These are phyloP conservation scores for Kodamaea kaohsiungensis DNA, from an alignment of 805 yeast genomes.

Conservation along the genomic window DNA sequence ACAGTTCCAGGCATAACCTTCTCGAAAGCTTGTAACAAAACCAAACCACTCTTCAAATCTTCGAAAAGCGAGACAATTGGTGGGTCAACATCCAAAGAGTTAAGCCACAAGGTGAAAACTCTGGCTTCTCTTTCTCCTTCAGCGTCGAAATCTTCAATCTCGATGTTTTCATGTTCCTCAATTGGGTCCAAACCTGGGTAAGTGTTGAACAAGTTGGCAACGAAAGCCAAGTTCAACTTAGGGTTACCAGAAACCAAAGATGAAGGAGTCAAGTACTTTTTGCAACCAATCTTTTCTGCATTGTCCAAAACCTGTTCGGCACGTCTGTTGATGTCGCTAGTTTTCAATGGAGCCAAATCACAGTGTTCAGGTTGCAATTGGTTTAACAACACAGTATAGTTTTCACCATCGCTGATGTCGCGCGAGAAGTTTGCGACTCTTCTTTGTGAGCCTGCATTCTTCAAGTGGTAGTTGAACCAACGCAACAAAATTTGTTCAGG, in stretches of 20 bases:
- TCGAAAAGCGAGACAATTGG: constrained; percentile 89
- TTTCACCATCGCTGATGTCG: constrained; percentile 94
- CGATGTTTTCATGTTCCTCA: constrained; percentile 87
- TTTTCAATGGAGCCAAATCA: constrained; percentile 80
- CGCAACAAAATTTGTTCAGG: constrained; percentile 96
- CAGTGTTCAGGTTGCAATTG: constrained; percentile 86
- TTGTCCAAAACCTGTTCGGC: constrained; percentile 85
- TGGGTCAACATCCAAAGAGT: constrained; percentile 94
- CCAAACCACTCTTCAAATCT: constrained; percentile 90
- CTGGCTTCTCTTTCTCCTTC: constrained; percentile 99
- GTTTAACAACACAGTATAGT: constrained; percentile 84
- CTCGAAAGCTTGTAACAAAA: constrained; percentile 88
- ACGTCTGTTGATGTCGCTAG: constrained; percentile 68
- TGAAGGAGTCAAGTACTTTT: constrained; percentile 93
- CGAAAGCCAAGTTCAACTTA: constrained; percentile 93
- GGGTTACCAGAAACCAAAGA: constrained; percentile 96
- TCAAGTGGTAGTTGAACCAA: constrained; percentile 96
- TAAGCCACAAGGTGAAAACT: constrained; percentile 96
- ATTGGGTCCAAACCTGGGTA: constrained; percentile 96
- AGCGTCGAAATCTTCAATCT: constrained; percentile 97
- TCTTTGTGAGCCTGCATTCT: constrained; percentile 87
- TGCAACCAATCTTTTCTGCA: constrained; percentile 88
- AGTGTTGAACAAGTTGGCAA: constrained; percentile 95
- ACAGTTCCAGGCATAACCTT: constrained; percentile 95
- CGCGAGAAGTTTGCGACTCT: constrained; percentile 82